Base-by-base conservation (phyloP, 805 yeast genomes). In the Pichia membranifaciens region DNA sequence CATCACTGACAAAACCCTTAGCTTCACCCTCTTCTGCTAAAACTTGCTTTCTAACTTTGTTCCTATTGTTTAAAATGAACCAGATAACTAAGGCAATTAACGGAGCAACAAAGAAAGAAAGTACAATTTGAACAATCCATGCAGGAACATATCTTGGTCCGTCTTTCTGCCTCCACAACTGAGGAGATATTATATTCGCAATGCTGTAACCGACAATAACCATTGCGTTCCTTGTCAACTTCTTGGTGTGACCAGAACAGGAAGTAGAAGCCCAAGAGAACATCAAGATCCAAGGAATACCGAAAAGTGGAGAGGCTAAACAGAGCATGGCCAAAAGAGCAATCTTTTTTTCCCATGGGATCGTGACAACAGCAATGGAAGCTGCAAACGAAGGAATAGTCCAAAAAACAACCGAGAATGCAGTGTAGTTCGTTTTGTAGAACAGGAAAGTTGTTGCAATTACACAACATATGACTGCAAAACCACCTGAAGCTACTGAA, bases 61-160 rank as follows among this genome's bases (percentile, higher is more conserved):
- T 80, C 57, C 83, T 69, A 46, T 55, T 63, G 21, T 57, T 62
- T 42, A 80, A 60, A 35, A 79, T 67, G 48, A 48, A 67, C 66
- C 77, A 68, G 35, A 75, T 74, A 2, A 73, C 62, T 3, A 72
- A 44, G 5, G 74, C 66, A 16, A 74, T 29, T 2, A 65, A 40
- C 3, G 83, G 81, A 1, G 81, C 74, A 10, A 64, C 37, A 34
- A 67, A 60, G 57, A 75, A 78, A 9, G 78, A 69, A n/a, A 76
- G 53, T 10, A 76, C 78, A 43, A 78, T 74, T 55, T 78, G 83
- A 10, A 76, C 78, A 45, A 71, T 65, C 83, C 84, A 73, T 8
- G 79, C 75, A 5, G 74, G 70, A 34, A 60, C 50, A 52, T 70
- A 74, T 49, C 76, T 61, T 41, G 83, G 82, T 8, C 71, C 69